Evolutionary conservation across 164 flowering plant species (phyloP), one percentile per base, ranked within the genome.

Genomic region (Sextonia rubra): DNA sequence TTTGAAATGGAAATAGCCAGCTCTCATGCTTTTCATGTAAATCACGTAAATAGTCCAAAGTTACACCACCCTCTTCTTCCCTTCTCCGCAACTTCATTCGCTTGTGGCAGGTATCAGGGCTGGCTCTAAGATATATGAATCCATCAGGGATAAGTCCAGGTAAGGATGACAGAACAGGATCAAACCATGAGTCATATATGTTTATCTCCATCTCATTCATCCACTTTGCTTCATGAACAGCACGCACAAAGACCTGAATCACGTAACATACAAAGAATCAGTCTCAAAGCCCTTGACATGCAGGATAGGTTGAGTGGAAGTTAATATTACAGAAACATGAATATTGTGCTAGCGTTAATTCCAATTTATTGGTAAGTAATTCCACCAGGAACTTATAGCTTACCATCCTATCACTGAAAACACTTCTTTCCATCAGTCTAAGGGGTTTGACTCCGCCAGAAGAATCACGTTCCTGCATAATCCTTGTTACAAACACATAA

Each of bases 151-250:
- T 79, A 69, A 95, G 96, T 48, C 98, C 99, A 24, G 98, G 99
- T 75, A 95, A 83, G 69, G 77, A 73, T 67, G 99, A 95, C 44
- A 95, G 97, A 69, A 95, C 97, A 3, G 99, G 99, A 80, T 95
- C 98, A 76, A 95, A 93, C 98, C 98, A 93, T 2, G 98, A 95
- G 79, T 95, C 98, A 70, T 95, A 95, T 47, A 95, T 95, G 91
- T 93, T 95, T 60, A 95, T 95, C 85, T 95, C 99, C 99, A 95
- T 95, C 79, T 91, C 98, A 83, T 83, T 95, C 99, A 95, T 95
- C 97, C 97, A 95, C 5, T 95, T 95, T 12, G 99, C 99, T 84
- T 95, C 98, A 83, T 95, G 98, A 69, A 95, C 98, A 73, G 98
- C 98, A 75, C 98, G 86, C 60, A 93, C 99, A 86, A 95, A 95